Conservation (phyloP, 2,329 filamentous ascomycete genomes). For the Ceratocystis ficicola region DNA sequence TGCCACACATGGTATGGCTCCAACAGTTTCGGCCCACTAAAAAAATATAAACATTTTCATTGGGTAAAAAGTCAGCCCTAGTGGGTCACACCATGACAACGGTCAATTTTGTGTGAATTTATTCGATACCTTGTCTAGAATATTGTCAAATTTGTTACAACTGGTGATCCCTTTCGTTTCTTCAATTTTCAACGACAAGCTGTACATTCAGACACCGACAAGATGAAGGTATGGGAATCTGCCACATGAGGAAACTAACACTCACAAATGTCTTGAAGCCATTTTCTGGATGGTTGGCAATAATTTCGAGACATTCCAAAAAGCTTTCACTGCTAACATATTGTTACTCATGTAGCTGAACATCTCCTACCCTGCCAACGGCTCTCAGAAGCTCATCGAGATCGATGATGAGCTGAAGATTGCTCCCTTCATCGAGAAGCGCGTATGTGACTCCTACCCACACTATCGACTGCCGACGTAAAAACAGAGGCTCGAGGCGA, state of each 20-base stretch:
- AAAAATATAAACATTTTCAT: neutral
- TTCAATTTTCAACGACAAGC: slow-evolving; percentile 19
- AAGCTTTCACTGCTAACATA: slow-evolving; percentile 9
- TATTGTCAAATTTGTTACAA: slow-evolving; percentile 16
- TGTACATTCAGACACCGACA: slow-evolving; percentile 22
- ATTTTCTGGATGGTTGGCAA: no score
- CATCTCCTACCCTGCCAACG: slow-evolving; percentile 89
- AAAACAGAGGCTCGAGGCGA: slow-evolving; percentile 22
- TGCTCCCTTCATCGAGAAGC: slow-evolving; percentile 97
- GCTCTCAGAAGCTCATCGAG: slow-evolving; percentile 98
- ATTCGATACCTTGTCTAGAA: slow-evolving; percentile 1
- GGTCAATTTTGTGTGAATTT: slow-evolving; percentile 17
- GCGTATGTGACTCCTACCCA: slow-evolving; percentile 46
- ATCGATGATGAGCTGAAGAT: slow-evolving; percentile 99
- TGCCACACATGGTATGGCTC: slow-evolving; percentile 14
- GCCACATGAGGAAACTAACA: neutral
- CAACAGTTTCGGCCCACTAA: neutral
- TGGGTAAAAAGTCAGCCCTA: slow-evolving; percentile 18
- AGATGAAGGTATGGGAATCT: slow-evolving; percentile 22
- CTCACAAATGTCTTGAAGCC: no score
- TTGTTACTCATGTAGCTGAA: slow-evolving; percentile 38
- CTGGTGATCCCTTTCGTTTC: slow-evolving; percentile 11
- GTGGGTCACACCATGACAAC: slow-evolving; percentile 19
- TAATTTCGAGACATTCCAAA: neutral
- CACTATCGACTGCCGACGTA: slow-evolving; percentile 4